Conservation (phyloP, 495 filamentous ascomycete species). For the Aspergillus baeticus region DNA sequence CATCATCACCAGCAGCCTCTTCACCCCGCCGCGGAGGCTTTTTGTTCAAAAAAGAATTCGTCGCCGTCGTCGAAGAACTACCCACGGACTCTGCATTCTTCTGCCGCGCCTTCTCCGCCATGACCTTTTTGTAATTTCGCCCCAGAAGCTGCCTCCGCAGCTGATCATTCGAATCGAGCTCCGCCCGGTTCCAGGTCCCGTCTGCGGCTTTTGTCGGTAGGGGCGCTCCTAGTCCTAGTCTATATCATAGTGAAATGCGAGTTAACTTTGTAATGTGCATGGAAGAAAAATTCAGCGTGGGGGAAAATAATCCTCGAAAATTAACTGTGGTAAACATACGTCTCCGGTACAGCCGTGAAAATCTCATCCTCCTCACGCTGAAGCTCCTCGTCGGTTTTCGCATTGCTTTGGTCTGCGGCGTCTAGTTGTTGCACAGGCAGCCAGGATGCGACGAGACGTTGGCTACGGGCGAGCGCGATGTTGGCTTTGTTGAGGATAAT, state of each 20-base stretch:
- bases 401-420: conserved; percentile 40
- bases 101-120: conserved; percentile 24
- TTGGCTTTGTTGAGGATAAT: conserved; percentile 51
- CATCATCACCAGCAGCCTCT: conserved; percentile 6
- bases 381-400: conserved; percentile 41
- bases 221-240: conserved; percentile 48
- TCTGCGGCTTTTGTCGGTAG: conserved; percentile 41
- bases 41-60: neutral
- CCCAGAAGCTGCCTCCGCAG: conserved; percentile 50
- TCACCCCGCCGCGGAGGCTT: neutral
- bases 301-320: neutral
- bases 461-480: conserved; percentile 48
- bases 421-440: conserved; percentile 39
- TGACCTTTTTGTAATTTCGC: conserved; percentile 43
- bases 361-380: conserved; percentile 51
- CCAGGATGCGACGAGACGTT: conserved; percentile 53
- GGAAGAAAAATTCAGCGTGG: neutral
- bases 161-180: conserved; percentile 43
- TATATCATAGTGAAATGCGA: conserved; percentile 16
- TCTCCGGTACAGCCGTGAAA: conserved; percentile 51
- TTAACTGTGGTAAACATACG: conserved; percentile 27
- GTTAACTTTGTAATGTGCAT: no score
- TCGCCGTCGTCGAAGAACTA: neutral
- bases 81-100: conserved; percentile 11
- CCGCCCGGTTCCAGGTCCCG: conserved; percentile 39